These are phyloP conservation scores for Schizophyllum commune DNA, from an alignment of 1,284 basidiomycete genomes.

Conservation along the genomic window DNA sequence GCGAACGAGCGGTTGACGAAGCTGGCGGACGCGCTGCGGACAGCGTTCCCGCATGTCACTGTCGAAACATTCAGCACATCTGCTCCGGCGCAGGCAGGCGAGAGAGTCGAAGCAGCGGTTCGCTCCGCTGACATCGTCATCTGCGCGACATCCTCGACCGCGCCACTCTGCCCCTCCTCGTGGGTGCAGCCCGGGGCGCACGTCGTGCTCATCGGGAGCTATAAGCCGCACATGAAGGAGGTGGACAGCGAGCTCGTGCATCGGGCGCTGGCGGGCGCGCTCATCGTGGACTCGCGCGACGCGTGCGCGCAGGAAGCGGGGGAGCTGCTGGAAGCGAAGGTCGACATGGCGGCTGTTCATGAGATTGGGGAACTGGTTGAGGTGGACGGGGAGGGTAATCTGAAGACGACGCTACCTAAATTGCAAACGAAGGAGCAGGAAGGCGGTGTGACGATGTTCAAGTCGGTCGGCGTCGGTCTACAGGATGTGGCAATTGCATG, in stretches of 20 bases:
- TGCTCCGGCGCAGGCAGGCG: slow-evolving; percentile 1
- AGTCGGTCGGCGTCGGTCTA: slow-evolving; percentile 70
- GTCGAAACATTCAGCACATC: neutral
- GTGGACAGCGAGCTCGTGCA: slow-evolving; percentile 52
- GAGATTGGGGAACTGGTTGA: slow-evolving; percentile 59
- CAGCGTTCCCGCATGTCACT: slow-evolving; percentile 27
- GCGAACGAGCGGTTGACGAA: slow-evolving; percentile 40
- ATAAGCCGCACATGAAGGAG: slow-evolving; percentile 76
- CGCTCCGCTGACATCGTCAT: slow-evolving; percentile 48
- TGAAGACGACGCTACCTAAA: slow-evolving; percentile 9
- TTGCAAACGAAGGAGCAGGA: slow-evolving; percentile 23
- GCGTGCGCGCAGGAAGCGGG: slow-evolving; percentile 73
- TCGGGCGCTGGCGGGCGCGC: slow-evolving; percentile 19
- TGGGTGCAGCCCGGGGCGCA: slow-evolving; percentile 61
- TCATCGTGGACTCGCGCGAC: slow-evolving; percentile 68
- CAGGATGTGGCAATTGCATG: slow-evolving; percentile 68
- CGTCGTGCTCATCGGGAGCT: slow-evolving; percentile 77
- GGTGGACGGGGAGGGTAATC: slow-evolving; percentile 16
- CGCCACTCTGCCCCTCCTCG: slow-evolving; percentile 60
- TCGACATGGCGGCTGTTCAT: slow-evolving; percentile 29
- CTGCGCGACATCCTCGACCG: slow-evolving; percentile 71
- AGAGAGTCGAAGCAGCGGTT: slow-evolving; percentile 23
- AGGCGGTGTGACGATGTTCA: slow-evolving; percentile 59
- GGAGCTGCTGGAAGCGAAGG: slow-evolving; percentile 55
- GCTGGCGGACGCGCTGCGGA: slow-evolving; percentile 34